Base-by-base conservation (phyloP, 2,329 filamentous ascomycete species). In the Aspergillus piperis region DNA sequence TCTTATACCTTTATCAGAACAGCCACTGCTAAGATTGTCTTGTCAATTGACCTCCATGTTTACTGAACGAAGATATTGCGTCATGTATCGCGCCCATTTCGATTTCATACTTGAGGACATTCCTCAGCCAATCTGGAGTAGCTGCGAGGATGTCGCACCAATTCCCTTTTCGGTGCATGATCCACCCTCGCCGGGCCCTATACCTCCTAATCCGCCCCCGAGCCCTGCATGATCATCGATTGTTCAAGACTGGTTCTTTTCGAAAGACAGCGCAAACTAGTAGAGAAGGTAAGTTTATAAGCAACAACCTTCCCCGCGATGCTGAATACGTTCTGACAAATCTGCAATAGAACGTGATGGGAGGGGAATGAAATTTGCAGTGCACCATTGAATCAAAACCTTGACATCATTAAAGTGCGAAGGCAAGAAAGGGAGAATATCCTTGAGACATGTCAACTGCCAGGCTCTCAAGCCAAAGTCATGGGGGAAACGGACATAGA, bases 191-290 rank as follows among this genome's bases (percentile, higher is more conserved):
- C 71, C 72, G 7, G 64, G 70, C 15, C 76, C 75, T 42, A 73
- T 71, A 21, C 76, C 76, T 51, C 73, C 75, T 17, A 76, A 77
- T 59, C 76, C 76, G 21, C 76, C 76, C 41, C 75, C 75, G 47
- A 77, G 76, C 59, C 76, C 76, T 47, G 75, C 70, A 47, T 76
- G 57, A 66, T 54, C 17, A 23, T 44, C 4, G 23, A 5, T 36
- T 44, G 17, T 17, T 8, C 52, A 27, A 23, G 8, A 30, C 23
- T 19, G 6, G 30, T 17, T 2, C 15, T 17, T 21, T 32, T 11
- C 23, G 7, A 8, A 49, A 19, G 25, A 30, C n/a, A 41, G 47
- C 0, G 7, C 17, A 13, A 23, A 6, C 5, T 4, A 13, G 41
- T 44, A 11, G 15, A 50, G 10, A 6, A 32, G 17, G 47, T 50